Evolutionary conservation across 495 filamentous ascomycete genomes (phyloP), one percentile per base, ranked within the genome.

Genomic region (Aspergillus coremiiformis): DNA sequence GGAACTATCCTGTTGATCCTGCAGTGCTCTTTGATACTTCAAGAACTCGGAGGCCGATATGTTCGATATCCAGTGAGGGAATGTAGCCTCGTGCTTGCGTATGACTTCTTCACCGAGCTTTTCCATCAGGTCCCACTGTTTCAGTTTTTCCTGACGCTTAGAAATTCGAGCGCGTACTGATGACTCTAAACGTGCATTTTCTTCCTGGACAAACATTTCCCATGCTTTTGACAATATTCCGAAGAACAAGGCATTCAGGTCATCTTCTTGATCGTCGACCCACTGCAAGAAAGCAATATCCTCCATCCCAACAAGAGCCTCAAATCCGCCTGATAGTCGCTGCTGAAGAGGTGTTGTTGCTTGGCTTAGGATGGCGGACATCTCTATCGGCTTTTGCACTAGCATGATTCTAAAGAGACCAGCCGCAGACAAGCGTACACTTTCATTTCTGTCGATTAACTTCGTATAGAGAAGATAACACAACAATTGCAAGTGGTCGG

Each of bases 381-480:
- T 86, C 56, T 94, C 91, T n/a, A 83, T 76, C 0, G 90, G 90
- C 65, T 94, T 96, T 60, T 97, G 93, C 1, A 96, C 90, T 2
- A 97, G 77, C 51, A 96, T 80, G 47, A 95, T 87, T 30, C 93
- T 83, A 83, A 91, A 93, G 35, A 96, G 71, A 60, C 88, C 83
- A 14, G 87, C 88, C 26, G 93, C 86, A 48, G 86, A 80, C 29
- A 84, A 66, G n/a, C 89, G 84, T 29, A 96, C 79, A 11, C 72
- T 65, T 29, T 78, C 64, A 43, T 84, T 68, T 4, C 71, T 59
- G 51, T 85, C 84, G 32, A 92, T 80, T 41, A 96, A 67, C 57
- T 87, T 90, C 27, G 80, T 82, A 66, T 96, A 96, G 6, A 98
- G 79, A 39, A 94, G 78, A 58, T 94, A 97, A 75, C 89, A 95